phyloP scores from a whole-genome alignment of 2,329 filamentous ascomycete species.

The Coniella vitis region DNA sequence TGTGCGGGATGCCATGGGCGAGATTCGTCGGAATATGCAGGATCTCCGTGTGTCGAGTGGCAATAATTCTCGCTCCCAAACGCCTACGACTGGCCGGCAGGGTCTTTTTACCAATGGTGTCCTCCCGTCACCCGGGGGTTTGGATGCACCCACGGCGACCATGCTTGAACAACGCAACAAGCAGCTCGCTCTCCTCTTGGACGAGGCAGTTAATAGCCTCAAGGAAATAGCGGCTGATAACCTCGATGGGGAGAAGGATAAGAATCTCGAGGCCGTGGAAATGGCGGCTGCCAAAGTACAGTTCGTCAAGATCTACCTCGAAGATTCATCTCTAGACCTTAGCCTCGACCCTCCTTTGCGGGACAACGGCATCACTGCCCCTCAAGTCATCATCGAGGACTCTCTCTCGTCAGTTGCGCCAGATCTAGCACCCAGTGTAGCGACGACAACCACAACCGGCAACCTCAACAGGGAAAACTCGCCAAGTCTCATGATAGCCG shows the following conservation, averaged over 20 bases:
- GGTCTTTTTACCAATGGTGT: conserved; percentile 12
- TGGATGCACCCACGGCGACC: conserved; percentile 30
- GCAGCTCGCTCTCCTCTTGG: conserved; percentile 60
- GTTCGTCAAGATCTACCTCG: conserved; percentile 56
- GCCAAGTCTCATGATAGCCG: conserved; percentile 7
- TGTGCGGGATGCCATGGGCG: conserved; percentile 72
- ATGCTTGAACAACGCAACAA: conserved; percentile 59
- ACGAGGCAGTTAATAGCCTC: conserved; percentile 57
- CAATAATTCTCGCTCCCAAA: conserved; percentile 29
- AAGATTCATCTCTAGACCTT: conserved; percentile 37
- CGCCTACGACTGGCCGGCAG: conserved; percentile 22
- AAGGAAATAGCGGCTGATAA: conserved; percentile 50
- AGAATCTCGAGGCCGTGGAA: conserved; percentile 48
- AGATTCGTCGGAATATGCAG: conserved; percentile 71
- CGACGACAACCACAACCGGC: neutral
- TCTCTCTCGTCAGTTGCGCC: neutral
- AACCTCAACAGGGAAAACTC: conserved; percentile 9
- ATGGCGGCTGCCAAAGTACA: conserved; percentile 56
- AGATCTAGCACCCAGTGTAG: neutral
- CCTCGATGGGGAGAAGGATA: conserved; percentile 39
- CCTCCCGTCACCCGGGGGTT: conserved; percentile 21
- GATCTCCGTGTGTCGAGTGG: conserved; percentile 35
- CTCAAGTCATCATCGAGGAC: conserved; percentile 22
- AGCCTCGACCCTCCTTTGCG: conserved; percentile 25
- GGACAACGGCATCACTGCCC: conserved; percentile 18